Conservation (phyloP, 139 green algal species). For the Trebouxia sp. region DNA sequence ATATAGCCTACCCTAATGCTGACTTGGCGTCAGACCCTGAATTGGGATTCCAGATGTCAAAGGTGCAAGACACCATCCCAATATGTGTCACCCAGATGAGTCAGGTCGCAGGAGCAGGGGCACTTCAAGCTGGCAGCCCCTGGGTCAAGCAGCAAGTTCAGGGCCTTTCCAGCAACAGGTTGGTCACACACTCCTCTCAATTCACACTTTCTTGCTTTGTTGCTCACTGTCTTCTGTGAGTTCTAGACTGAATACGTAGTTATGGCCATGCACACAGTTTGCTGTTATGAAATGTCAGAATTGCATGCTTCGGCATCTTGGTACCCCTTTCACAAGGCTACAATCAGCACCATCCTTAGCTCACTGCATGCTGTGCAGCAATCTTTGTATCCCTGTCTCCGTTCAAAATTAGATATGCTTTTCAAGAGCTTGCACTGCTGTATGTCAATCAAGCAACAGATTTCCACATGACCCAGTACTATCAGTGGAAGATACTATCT, state of each 20-base stretch:
- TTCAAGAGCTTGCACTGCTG: no score
- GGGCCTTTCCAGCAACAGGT: constrained; percentile 34
- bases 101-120: constrained; percentile 62
- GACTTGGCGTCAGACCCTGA: neutral
- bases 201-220: neutral
- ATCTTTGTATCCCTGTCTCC: no score
- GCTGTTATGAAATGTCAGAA: neutral
- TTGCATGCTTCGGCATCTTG: neutral
- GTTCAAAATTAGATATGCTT: no score
- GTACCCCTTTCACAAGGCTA: neutral
- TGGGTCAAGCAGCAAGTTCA: constrained; percentile 30
- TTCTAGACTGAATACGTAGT: neutral
- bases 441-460: no score
- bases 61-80: constrained; percentile 91
- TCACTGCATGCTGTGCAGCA: neutral
- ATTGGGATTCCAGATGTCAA: constrained; percentile 66
- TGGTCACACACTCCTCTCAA: no score
- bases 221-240: neutral
- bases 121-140: constrained; percentile 33
- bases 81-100: constrained; percentile 83
- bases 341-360: neutral
- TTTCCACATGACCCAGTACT: neutral
- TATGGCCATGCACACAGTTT: neutral
- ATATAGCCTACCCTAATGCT: constrained; percentile 38
- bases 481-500: neutral